Conservation (phyloP, 306 rosid genomes). For the Prunus mume region DNA sequence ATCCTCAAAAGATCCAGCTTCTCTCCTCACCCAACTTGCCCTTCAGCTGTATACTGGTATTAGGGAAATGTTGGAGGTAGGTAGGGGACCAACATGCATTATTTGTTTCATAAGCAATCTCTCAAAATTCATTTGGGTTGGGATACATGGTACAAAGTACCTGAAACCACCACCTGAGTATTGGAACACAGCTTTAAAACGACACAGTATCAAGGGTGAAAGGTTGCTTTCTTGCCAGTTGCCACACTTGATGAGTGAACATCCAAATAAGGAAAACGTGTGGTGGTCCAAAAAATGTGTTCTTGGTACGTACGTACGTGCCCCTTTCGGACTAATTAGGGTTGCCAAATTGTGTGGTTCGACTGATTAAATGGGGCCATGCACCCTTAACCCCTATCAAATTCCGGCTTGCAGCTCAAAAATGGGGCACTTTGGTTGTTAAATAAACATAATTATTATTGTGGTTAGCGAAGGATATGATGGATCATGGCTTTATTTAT, state of each 20-base stretch:
- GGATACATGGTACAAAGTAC: not conserved
- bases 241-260: not conserved
- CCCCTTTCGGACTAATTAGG: not conserved
- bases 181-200: not conserved
- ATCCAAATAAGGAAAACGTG: not conserved
- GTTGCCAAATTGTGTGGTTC: not conserved
- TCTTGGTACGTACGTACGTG: not conserved
- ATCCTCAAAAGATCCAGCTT: too few species aligned
- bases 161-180: not conserved
- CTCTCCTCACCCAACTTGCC: too few species aligned
- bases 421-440: not conserved
- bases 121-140: not conserved
- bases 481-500: too few species aligned
- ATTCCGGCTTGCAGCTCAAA: not conserved
- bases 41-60: too few species aligned
- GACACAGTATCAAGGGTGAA: not conserved
- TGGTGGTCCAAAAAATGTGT: not conserved
- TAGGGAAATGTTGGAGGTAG: too few species aligned
- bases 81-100: too few species aligned
- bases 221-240: not conserved
- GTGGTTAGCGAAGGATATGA: too few species aligned
- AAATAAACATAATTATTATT: not conserved
- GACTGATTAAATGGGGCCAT: not conserved
- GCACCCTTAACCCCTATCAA: not conserved
- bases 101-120: too few species aligned